phyloP scores from a whole-genome alignment of 78 protist species.

The Dictyostelium citrinum region DNA sequence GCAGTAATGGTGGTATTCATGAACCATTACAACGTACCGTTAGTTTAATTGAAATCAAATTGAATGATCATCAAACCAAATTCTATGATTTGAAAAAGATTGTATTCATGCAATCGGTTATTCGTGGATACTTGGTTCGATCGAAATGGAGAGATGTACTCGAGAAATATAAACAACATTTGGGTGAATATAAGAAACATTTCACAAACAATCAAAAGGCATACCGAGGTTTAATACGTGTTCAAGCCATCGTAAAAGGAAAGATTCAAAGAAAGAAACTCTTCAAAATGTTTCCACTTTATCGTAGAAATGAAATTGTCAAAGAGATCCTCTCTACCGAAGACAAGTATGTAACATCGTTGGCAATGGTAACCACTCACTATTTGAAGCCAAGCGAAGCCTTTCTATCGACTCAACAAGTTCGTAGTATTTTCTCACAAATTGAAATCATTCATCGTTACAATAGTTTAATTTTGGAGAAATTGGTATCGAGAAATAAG shows the following conservation, averaged over 20 bases:
- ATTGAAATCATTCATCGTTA: constrained; percentile 53
- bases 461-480: constrained; percentile 14
- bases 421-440: constrained; percentile 52
- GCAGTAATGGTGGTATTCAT: neutral
- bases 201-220: constrained; percentile 21
- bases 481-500: constrained; percentile 44
- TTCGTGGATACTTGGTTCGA: constrained; percentile 31
- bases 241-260: constrained; percentile 28
- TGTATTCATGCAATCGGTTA: constrained; percentile 1
- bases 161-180: neutral
- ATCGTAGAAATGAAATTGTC: constrained; percentile 72
- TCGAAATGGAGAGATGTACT: neutral
- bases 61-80: neutral
- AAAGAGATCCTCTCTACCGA: constrained; percentile 62
- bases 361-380: constrained; percentile 9
- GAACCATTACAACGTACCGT: neutral
- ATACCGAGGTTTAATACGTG: constrained; percentile 24
- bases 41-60: neutral
- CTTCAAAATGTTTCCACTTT: constrained; percentile 21
- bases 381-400: constrained; percentile 27
- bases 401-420: constrained; percentile 14
- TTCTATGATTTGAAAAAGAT: constrained; percentile 18
- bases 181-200: constrained; percentile 8
- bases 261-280: constrained; percentile 47
- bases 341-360: constrained; percentile 28